Evolutionary conservation across 179 eudicot genomes (phyloP), one percentile per base, ranked within the genome.

Genomic region (Heliamphora ciliata): DNA sequence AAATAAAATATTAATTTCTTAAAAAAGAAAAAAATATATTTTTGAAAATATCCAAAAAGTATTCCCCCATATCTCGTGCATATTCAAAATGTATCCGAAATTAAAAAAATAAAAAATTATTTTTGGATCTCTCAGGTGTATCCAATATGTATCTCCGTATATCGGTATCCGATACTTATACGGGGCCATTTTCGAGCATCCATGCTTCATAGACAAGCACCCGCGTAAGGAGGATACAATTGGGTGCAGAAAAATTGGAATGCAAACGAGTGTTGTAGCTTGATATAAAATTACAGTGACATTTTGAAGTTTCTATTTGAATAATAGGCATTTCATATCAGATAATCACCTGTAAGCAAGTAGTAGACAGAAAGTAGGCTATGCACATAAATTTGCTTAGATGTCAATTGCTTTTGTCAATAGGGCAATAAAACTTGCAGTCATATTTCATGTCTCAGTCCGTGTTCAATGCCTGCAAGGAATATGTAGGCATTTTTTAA

Each of bases 211-310:
- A 31, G 40, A 31, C 40, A 31, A 31, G 40, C 40, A 31, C 40
- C 40, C 40, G 1, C 40, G 40, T 31, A 31, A 31, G 40, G 86
- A 85, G 81, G 82, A 89, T 87, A 65, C 89, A 87, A 76, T 46
- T 64, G 82, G 91, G 87, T 86, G 80, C 82, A 9, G 69, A 86
- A 17, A 81, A 54, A 60, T 69, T 54, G 6, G 67, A 79, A n/a
- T 51, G 61, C 47, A 52, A 66, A 14, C 78, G 10, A 9, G 11
- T 46, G 48, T 61, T 17, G 14, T n/a, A 52, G n/a, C 3, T 7
- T 51, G 44, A 17, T n/a, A 17, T n/a, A 21, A 8, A 1, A 1
- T n/a, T 75, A 24, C 2, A 59, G 11, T 6, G 79, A 24, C 0
- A 40, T 76, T 2, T 24, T 75, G 15, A 58, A 13, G 66, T 58